phyloP scores from a whole-genome alignment of 225 moss, liverwort and hornwort species.

The Polytrichum commune region DNA sequence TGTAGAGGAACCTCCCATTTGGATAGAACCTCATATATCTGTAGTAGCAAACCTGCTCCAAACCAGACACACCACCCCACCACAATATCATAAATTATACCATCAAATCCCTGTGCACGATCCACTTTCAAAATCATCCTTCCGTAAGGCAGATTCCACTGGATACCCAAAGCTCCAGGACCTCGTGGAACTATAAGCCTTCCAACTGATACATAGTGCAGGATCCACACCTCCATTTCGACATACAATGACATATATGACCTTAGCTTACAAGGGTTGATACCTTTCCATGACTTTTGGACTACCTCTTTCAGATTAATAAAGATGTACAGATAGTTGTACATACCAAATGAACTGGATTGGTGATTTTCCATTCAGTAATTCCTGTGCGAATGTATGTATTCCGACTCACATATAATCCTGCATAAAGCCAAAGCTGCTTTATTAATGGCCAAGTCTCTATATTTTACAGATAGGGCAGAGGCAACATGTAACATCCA shows the following conservation, averaged over 20 bases:
- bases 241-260: too few species aligned
- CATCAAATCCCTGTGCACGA: too few species aligned
- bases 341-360: slow-evolving; percentile 91
- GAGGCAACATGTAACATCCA: not conserved
- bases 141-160: too few species aligned
- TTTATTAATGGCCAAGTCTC: slow-evolving; percentile 2
- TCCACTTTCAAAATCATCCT: too few species aligned
- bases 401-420: slow-evolving; percentile 93
- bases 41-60: slow-evolving; percentile 91
- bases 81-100: too few species aligned
- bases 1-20: slow-evolving; percentile 83
- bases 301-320: too few species aligned
- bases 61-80: slow-evolving; percentile 10
- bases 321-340: not conserved
- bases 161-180: too few species aligned
- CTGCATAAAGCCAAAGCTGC: slow-evolving; percentile 30
- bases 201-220: too few species aligned
- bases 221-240: too few species aligned
- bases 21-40: slow-evolving; percentile 90
- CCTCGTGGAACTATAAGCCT: too few species aligned
- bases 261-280: too few species aligned
- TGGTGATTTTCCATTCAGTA: slow-evolving; percentile 81
- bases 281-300: too few species aligned
- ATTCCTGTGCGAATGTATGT: slow-evolving; percentile 95
- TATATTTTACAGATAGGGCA: not conserved